These are phyloP conservation scores for Epichloe gansuensis DNA, from an alignment of 2,329 filamentous ascomycete genomes.

Conservation along the genomic window DNA sequence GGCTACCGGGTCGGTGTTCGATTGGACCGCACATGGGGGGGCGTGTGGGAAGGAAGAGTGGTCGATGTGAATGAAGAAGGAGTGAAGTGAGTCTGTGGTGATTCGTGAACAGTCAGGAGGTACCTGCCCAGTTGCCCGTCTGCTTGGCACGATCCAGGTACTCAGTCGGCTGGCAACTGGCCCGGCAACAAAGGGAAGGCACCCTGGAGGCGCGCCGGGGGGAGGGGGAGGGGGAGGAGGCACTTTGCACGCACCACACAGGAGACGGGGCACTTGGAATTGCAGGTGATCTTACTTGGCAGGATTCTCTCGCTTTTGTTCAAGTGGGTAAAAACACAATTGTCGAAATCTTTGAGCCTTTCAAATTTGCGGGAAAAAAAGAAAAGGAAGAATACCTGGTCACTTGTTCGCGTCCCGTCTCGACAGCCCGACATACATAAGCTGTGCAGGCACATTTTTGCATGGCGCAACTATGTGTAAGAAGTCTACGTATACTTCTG, in stretches of 20 bases:
- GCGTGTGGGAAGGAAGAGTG: neutral
- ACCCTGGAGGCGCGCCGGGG: slow-evolving; percentile 2
- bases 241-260: neutral
- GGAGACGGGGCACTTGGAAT: slow-evolving; percentile 1
- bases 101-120: neutral
- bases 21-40: slow-evolving; percentile 5
- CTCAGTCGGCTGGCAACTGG: slow-evolving; percentile 1
- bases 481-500: neutral
- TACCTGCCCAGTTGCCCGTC: neutral
- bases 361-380: neutral
- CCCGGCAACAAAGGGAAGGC: slow-evolving; percentile 2
- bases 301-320: neutral
- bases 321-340: neutral
- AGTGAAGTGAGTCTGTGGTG: slow-evolving; percentile 6
- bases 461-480: neutral
- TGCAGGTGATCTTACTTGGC: neutral
- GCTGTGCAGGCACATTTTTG: neutral
- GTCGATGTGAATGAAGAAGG: slow-evolving; percentile 5
- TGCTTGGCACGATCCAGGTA: neutral
- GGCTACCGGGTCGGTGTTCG: slow-evolving; percentile 5
- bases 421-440: neutral
- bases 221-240: neutral
- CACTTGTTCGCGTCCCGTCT: neutral
- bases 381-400: neutral
- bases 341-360: neutral